A percentile compares a stretch with the other conserved stretches of the same genome.
phyloP scores from a whole-genome alignment of 2,329 filamentous ascomycete genomes.

The Colletotrichum tropicale region DNA sequence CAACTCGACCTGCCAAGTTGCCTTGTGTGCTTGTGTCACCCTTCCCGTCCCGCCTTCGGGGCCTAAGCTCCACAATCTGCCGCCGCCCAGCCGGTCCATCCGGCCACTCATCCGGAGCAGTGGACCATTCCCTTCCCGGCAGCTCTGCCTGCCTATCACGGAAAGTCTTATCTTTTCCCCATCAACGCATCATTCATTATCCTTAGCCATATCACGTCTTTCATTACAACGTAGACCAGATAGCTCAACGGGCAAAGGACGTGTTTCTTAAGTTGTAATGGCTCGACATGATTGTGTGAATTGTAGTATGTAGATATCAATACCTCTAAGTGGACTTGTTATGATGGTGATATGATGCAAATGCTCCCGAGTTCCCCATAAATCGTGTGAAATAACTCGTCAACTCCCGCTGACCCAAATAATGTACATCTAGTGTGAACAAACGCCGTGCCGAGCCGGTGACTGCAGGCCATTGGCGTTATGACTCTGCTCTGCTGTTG shows the following conservation, averaged over 20 bases:
- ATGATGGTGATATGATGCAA: background rate
- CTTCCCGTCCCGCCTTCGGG: constrained; percentile 1
- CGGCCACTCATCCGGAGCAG: background rate
- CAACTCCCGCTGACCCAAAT: constrained; percentile 3
- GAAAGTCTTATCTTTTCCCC: background rate
- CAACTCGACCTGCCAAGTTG: background rate
- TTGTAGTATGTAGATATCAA: background rate
- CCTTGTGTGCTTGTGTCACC: background rate
- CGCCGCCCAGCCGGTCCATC: background rate
- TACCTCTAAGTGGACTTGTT: constrained; percentile 1
- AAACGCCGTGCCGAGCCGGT: background rate
- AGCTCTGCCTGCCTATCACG: background rate
- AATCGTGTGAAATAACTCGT: background rate
- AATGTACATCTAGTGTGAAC: constrained; percentile 1
- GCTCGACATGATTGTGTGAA: background rate
- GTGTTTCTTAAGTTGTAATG: background rate
- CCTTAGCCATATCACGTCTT: background rate
- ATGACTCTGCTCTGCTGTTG: background rate
- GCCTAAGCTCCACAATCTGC: constrained; percentile 1
- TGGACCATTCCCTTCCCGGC: background rate
- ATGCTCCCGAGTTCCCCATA: background rate
- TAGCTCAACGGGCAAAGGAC: background rate
- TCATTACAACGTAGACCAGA: background rate
- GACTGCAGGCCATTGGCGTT: background rate
- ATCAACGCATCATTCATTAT: background rate